A percentile compares a stretch with the other conserved stretches of the same genome.
These are phyloP conservation scores for Metarhizium rileyi DNA, from an alignment of 2,329 filamentous ascomycete species.

Conservation along the genomic window DNA sequence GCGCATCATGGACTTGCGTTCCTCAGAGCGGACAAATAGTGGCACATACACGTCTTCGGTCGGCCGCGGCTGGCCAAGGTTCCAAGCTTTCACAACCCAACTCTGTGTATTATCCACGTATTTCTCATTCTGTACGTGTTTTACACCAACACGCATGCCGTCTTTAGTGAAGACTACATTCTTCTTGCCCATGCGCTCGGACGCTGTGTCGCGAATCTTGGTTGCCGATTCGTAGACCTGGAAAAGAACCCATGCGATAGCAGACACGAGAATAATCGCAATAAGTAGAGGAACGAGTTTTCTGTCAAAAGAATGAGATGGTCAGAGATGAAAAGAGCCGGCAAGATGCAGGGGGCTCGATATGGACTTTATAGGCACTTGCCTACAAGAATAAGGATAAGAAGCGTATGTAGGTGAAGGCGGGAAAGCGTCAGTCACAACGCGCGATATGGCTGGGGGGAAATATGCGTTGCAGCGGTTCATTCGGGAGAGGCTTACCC, in stretches of 20 bases:
- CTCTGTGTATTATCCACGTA: slow-evolving; percentile 68
- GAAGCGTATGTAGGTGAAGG: background rate
- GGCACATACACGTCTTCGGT: slow-evolving; percentile 14
- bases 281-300: slow-evolving; percentile 59
- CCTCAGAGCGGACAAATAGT: background rate
- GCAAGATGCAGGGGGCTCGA: background rate
- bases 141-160: slow-evolving; percentile 61
- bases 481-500: background rate
- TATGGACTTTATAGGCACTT: background rate
- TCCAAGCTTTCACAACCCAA: slow-evolving; percentile 58
- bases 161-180: slow-evolving; percentile 69
- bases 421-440: background rate
- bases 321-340: background rate
- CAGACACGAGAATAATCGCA: slow-evolving; percentile 44
- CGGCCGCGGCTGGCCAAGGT: slow-evolving; percentile 32
- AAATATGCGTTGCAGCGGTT: background rate
- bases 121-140: slow-evolving; percentile 56
- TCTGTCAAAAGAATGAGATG: slow-evolving; percentile 21
- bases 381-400: background rate
- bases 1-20: background rate
- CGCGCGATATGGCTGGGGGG: background rate
- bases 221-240: slow-evolving; percentile 60
- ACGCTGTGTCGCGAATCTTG: slow-evolving; percentile 56
- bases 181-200: slow-evolving; percentile 63
- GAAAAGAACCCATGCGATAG: slow-evolving; percentile 57